These are phyloP conservation scores for Coemansia sp. DNA, from an alignment of 192 early-diverging fungal genomes.

Conservation along the genomic window DNA sequence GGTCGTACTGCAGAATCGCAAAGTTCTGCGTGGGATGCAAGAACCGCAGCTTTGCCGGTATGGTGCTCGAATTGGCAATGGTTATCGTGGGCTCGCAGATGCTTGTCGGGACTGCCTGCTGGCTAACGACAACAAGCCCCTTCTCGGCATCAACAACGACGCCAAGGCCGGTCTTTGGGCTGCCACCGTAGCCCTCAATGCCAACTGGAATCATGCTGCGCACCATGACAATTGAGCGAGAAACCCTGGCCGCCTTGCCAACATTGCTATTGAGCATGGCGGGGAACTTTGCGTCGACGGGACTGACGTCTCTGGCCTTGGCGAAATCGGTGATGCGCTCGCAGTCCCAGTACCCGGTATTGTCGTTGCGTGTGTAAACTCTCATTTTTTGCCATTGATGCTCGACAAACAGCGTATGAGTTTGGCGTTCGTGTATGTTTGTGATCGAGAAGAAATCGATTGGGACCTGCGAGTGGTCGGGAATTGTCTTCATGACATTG, in stretches of 20 bases:
- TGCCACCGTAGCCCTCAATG: slow-evolving; percentile 19
- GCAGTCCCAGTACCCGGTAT: slow-evolving; percentile 45
- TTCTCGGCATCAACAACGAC: slow-evolving; percentile 72
- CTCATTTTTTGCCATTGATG: slow-evolving; percentile 38
- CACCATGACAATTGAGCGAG: slow-evolving; percentile 34
- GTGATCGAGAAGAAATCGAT: slow-evolving; percentile 25
- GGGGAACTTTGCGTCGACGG: slow-evolving; percentile 23
- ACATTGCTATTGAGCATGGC: slow-evolving; percentile 24
- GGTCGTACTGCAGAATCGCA: slow-evolving; percentile 79
- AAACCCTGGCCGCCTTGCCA: slow-evolving; percentile 19
- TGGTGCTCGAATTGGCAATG: slow-evolving; percentile 82
- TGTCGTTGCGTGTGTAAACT: slow-evolving; percentile 40
- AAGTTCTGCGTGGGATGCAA: slow-evolving; percentile 89
- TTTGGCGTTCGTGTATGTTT: slow-evolving; percentile 18
- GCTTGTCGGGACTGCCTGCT: slow-evolving; percentile 74
- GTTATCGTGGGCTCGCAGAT: slow-evolving; percentile 79
- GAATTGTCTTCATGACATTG: slow-evolving; percentile 59
- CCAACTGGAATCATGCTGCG: slow-evolving; percentile 16
- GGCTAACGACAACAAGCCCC: slow-evolving; percentile 79
- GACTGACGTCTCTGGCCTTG: slow-evolving; percentile 9
- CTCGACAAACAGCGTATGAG: background rate
- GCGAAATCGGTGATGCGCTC: slow-evolving; percentile 13
- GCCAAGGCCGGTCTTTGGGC: slow-evolving; percentile 54
- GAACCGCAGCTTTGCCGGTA: slow-evolving; percentile 79
- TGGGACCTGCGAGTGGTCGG: slow-evolving; percentile 46